Conservation (phyloP, 306 rosid genomes). For the Luffa acutangula region DNA sequence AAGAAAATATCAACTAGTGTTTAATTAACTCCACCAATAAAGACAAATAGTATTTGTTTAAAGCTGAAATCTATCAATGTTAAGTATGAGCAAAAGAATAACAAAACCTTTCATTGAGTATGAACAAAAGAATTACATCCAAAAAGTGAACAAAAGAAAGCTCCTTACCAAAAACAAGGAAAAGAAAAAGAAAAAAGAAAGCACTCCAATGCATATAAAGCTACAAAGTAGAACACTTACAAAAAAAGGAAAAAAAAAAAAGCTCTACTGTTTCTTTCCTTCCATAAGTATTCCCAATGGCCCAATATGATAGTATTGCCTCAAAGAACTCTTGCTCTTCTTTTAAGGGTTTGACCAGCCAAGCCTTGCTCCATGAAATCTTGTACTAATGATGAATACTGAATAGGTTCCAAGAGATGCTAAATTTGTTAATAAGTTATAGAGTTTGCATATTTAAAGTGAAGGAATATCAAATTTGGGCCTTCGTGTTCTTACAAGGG, state of each 20-base stretch:
- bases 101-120: background rate
- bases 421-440: background rate
- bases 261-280: no score
- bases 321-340: background rate
- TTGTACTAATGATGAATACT: background rate
- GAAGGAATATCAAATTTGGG: background rate
- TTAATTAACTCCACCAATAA: background rate
- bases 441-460: background rate
- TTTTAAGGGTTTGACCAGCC: no score
- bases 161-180: background rate
- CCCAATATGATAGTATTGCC: no score
- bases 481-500: background rate
- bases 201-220: background rate
- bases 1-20: background rate
- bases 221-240: background rate
- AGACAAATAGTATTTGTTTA: background rate
- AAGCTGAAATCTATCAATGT: background rate
- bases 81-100: background rate
- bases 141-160: background rate
- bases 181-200: background rate
- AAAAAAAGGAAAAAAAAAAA: background rate
- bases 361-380: background rate
- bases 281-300: no score
- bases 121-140: background rate
- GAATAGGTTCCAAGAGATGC: background rate